Conservation (phyloP, 2,329 filamentous ascomycete species). For the Aspergillus oerlinghausenensis region DNA sequence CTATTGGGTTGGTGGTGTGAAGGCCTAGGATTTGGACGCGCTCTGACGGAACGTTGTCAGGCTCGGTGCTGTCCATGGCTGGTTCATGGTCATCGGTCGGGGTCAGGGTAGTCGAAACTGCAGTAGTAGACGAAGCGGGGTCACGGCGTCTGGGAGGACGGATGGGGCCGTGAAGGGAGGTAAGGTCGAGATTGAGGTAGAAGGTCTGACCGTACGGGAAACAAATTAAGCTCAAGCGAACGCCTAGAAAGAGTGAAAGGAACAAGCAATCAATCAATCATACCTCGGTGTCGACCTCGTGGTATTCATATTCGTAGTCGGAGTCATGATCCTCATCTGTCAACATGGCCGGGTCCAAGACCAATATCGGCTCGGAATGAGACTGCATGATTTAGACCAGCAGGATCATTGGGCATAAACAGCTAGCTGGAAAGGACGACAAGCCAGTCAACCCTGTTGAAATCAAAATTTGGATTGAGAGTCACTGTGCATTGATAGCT, state of each 20-base stretch:
- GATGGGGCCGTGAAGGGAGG: conserved; percentile 38
- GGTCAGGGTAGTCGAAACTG: conserved; percentile 3
- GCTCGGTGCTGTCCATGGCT: conserved; percentile 36
- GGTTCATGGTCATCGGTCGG: conserved; percentile 28
- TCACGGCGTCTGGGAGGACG: conserved; percentile 29
- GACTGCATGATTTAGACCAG: conserved; percentile 5
- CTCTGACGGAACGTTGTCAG: conserved; percentile 22
- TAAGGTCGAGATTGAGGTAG: conserved; percentile 58
- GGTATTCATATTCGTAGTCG: conserved; percentile 61
- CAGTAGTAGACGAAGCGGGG: conserved; percentile 2
- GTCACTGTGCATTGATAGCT: too few species aligned
- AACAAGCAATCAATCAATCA: conserved; percentile 1
- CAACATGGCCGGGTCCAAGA: conserved; percentile 22
- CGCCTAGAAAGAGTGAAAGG: background rate
- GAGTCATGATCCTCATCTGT: conserved; percentile 35
- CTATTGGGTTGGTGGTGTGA: conserved; percentile 68
- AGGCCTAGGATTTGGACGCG: conserved; percentile 77
- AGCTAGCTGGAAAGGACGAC: background rate
- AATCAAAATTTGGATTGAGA: too few species aligned
- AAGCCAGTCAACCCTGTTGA: background rate
- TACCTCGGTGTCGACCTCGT: conserved; percentile 50
- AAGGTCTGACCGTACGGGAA: conserved; percentile 42
- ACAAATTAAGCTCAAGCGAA: conserved; percentile 4
- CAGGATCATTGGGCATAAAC: background rate
- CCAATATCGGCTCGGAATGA: conserved; percentile 8